A percentile compares a stretch with the other conserved stretches of the same genome.
Conservation (phyloP, 306 rosid species). For the Lathyrus aphaca region DNA sequence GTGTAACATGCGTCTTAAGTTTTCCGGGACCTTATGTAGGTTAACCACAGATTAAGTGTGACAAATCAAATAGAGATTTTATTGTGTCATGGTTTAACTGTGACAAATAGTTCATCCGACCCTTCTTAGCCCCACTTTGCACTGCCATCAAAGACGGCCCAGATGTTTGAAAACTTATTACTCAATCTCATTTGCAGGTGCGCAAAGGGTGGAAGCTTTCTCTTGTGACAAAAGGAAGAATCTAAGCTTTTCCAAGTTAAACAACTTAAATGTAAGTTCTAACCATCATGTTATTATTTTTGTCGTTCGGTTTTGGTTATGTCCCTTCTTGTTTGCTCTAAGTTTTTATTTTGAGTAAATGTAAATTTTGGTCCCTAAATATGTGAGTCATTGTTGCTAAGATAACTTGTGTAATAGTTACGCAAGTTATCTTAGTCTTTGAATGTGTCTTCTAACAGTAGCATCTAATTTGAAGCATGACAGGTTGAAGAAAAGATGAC, state of each 20-base stretch:
- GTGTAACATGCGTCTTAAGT: no score
- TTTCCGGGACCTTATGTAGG: no score
- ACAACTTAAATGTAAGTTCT: conserved; percentile 44
- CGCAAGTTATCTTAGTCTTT: not conserved
- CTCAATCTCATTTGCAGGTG: conserved; percentile 34
- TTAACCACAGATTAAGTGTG: no score
- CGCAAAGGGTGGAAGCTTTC: conserved; percentile 19
- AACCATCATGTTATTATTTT: not conserved
- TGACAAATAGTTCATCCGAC: no score
- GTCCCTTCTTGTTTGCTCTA: not conserved
- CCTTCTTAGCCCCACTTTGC: no score
- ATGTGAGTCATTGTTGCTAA: not conserved
- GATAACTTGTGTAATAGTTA: not conserved
- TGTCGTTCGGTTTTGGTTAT: not conserved
- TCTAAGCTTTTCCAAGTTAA: conserved; percentile 28
- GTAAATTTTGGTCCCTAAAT: not conserved
- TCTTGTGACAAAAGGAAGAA: conserved; percentile 5
- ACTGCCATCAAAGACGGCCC: no score
- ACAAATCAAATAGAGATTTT: no score
- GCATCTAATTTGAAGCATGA: conserved; percentile 43
- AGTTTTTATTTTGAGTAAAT: not conserved
- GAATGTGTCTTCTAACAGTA: not conserved
- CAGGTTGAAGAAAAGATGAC: conserved; percentile 50
- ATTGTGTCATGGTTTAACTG: no score
- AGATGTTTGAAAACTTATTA: not conserved